A percentile compares a stretch with the other conserved stretches of the same genome.
Conservation (phyloP, 441 rosid species). For the Populus hybrid region DNA sequence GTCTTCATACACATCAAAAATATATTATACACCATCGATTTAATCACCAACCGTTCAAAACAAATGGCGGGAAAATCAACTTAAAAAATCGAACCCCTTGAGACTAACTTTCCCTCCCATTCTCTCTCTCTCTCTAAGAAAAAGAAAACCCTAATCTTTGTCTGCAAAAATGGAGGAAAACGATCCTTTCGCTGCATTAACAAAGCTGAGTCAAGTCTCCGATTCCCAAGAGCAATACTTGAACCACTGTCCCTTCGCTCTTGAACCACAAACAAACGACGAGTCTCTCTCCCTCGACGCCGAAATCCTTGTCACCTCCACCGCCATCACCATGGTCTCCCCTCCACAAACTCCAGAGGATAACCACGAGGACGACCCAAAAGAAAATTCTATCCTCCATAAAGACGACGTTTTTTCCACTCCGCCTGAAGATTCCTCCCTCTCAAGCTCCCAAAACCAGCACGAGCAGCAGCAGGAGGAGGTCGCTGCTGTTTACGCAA, state of each 20-base stretch:
- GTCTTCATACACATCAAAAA: background rate
- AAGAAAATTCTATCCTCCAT: background rate
- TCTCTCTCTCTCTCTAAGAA: background rate
- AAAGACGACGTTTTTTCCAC: conserved; percentile 35
- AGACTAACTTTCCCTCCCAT: background rate
- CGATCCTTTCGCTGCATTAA: conserved; percentile 23
- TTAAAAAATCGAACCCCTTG: background rate
- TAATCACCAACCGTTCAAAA: background rate
- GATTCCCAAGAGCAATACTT: conserved; percentile 28
- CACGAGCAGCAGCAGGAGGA: conserved; percentile 4
- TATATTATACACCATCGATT: background rate
- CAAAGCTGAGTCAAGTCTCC: conserved; percentile 23
- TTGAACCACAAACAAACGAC: conserved; percentile 16
- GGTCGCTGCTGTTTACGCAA: background rate
- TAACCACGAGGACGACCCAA: background rate
- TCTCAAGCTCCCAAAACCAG: background rate
- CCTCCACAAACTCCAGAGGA: conserved; percentile 26
- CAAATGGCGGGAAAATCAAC: conserved; percentile 13
- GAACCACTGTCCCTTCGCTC: conserved; percentile 17
- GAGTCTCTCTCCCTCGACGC: conserved; percentile 5
- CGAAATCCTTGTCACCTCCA: conserved; percentile 16
- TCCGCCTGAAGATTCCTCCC: conserved; percentile 30
- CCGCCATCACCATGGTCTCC: conserved; percentile 32
- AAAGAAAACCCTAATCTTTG: background rate
- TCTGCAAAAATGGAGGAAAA: conserved; percentile 1